Conservation (phyloP, 1,139 yeast genomes). For the Yamadazyma trypodendri region DNA sequence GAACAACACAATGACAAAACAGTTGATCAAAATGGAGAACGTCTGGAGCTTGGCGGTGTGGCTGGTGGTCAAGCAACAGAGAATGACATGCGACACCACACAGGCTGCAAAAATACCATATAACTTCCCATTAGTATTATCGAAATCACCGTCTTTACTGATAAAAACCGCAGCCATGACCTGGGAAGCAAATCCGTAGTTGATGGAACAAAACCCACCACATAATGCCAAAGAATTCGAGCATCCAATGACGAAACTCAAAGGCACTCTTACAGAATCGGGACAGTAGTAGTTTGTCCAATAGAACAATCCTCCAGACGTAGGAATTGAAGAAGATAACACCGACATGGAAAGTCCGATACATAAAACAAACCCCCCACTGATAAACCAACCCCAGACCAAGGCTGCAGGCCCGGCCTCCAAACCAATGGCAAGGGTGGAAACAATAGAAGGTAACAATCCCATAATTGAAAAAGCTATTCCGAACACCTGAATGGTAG, state of each 20-base stretch:
- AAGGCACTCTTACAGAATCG: conserved; percentile 29
- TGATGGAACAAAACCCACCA: conserved; percentile 38
- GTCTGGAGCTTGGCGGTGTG: conserved; percentile 60
- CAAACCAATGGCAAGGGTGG: conserved; percentile 32
- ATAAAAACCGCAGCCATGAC: conserved; percentile 35
- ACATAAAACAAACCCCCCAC: conserved; percentile 53
- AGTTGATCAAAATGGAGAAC: conserved; percentile 54
- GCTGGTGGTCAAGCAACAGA: conserved; percentile 34
- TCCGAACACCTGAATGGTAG: conserved; percentile 52
- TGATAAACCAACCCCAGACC: conserved; percentile 72
- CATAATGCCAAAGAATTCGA: conserved; percentile 35
- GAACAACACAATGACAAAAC: conserved; percentile 54
- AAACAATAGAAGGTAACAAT: conserved; percentile 45
- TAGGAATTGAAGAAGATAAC: conserved; percentile 67
- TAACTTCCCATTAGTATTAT: conserved; percentile 27
- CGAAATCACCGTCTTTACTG: conserved; percentile 30
- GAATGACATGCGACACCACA: conserved; percentile 23
- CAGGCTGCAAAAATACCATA: conserved; percentile 41
- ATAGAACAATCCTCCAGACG: conserved; percentile 70
- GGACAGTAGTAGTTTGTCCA: conserved; percentile 45
- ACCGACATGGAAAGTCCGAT: conserved; percentile 65
- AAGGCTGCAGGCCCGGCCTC: conserved; percentile 47
- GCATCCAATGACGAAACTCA: conserved; percentile 46
- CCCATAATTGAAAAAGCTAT: conserved; percentile 57
- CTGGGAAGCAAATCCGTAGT: conserved; percentile 40